Evolutionary conservation across 225 moss, liverwort and hornwort genomes (phyloP), one percentile per base, ranked within the genome.

Genomic region (Lunularia cruciata): DNA sequence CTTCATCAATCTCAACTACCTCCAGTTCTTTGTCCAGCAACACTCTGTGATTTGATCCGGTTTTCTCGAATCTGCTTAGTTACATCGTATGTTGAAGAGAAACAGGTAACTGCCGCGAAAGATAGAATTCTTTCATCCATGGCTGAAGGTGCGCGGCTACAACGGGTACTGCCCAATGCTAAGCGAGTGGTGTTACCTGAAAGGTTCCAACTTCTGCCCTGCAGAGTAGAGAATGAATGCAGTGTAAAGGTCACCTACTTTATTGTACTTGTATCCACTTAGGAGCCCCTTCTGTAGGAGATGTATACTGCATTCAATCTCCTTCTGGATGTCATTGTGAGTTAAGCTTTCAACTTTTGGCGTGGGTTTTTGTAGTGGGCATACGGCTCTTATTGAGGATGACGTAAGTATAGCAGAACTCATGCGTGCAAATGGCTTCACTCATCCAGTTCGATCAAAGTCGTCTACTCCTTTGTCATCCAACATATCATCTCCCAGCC

Each of bases 381-480:
- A 95, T 72, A 86, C 95, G 16, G 76, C 92, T 58, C 90, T 95
- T 25, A 63, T 79, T 39, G 92, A 95, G 61, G 87, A 95, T 73
- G 42, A 59, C 30, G 73, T 90, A 30, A 77, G 90, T 73, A 56
- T 92, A 60, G 83, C 71, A 28, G 72, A 35, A 18, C 67, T 95
- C 49, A 68, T 95, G 73, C 38, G 72, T 12, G 81, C 58, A 32
- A 66, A 88, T 78, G 92, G 92, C 26, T 95, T 95, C 69, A 23
- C 70, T 30, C 80, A 79, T 47, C 88, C 88, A 57, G 40, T 52
- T 28, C 39, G 57, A 46, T 42, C 75, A 46, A 57, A 77, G n/a
- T 63, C 48, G 36, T 62, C 62, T 36, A 27, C 70, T 38, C 39
- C 69, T 39, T 49, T 39, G 20, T 60, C 63, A 19, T 49, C 71